Evolutionary conservation across 164 flowering plant genomes (phyloP), one percentile per base, ranked within the genome.

Genomic region (Annona squamosa): DNA sequence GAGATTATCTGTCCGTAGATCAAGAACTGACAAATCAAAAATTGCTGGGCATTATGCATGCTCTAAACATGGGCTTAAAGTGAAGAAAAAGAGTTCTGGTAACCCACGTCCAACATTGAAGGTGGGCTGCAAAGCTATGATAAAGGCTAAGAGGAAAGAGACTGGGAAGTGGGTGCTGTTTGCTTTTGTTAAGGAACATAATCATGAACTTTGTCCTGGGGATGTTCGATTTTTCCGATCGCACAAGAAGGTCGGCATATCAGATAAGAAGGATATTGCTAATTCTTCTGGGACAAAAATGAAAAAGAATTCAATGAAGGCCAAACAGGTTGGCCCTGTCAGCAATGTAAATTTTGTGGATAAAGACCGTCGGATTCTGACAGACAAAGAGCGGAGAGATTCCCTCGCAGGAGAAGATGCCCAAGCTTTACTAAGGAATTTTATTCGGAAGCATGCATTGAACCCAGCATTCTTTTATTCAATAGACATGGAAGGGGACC

Each of bases 321-420:
- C 86, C 13, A 87, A 87, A 67, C 90, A 88, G 79, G 87, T 82
- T 81, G 97, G 94, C 72, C 92, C 94, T 7, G 82, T 86, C 64
- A 87, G 86, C 77, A 90, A 85, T 65, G 91, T 90, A 64, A 91
- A 95, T 2, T 89, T 87, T 71, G 89, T 97, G 0, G 92, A 88
- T 83, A 87, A 86, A 12, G 97, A 90, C 70, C 90, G 92, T 68
- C 77, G 93, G 75, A 90, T 88, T 74, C 87, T 89, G 76, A 88
- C 91, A 89, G 77, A 89, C 83, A 71, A 81, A 86, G 7, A 86
- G n/a, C 46, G 13, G 26, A 19, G 4, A 37, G 87, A 84, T 79
- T 86, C 81, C 69, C 59, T 63, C 18, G 65, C 37, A 4, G 37
- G 37, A 19, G 65, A 19, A 63, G 65, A 63, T 63, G 65, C 65